These are phyloP conservation scores for Trichoderma polysporum DNA, from an alignment of 2,329 filamentous ascomycete species.

Conservation along the genomic window DNA sequence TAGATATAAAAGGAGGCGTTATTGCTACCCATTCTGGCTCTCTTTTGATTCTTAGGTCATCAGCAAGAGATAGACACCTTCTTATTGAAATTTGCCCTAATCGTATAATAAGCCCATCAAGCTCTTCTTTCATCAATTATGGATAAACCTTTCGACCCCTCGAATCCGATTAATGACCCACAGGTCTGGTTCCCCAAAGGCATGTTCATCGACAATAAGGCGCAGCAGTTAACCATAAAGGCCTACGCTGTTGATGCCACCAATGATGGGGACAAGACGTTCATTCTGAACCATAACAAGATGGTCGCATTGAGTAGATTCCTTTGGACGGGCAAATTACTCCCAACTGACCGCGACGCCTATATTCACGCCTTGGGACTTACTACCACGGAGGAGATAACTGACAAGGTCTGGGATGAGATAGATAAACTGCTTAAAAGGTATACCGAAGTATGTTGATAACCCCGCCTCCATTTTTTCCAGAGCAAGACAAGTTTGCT, in stretches of 20 bases:
- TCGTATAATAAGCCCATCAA: neutral
- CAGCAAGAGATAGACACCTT: neutral
- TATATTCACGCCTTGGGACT: neutral
- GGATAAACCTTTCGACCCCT: neutral
- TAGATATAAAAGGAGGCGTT: no score
- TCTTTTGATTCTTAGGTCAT: neutral
- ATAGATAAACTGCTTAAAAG: neutral
- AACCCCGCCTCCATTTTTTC: neutral
- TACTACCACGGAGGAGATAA: neutral
- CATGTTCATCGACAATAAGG: neutral
- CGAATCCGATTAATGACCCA: neutral
- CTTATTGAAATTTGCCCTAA: no score
- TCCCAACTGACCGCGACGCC: neutral
- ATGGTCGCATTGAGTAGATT: neutral
- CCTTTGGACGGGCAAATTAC: slow-evolving; percentile 3
- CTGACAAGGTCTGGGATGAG: neutral
- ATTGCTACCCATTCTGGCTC: no score
- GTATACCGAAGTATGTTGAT: neutral
- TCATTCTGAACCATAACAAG: neutral
- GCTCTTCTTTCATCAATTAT: neutral
- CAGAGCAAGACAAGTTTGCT: neutral
- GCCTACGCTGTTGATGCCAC: no score
- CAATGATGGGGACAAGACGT: neutral
- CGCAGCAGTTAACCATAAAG: neutral
- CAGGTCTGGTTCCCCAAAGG: neutral